A percentile compares a stretch with the other conserved stretches of the same genome.
Evolutionary conservation across 192 early-diverging fungal species (phyloP).

Genomic region (Haplosporangium gracile): DNA sequence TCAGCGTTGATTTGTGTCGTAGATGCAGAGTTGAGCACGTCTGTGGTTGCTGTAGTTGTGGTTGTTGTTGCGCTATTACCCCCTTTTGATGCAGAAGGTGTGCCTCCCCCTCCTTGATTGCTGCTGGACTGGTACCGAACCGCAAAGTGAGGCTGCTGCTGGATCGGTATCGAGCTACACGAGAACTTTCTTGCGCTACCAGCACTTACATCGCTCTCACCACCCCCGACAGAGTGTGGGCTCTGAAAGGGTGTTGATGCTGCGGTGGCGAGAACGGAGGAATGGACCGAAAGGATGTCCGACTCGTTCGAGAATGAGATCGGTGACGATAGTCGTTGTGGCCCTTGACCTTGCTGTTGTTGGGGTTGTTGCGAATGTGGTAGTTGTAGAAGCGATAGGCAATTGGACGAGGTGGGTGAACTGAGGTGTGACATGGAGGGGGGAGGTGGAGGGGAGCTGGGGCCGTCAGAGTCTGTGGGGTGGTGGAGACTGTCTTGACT

Average conservation of each 20-base stretch:
- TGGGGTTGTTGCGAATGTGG: not conserved
- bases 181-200: not conserved
- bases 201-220: not conserved
- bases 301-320: not conserved
- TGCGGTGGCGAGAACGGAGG: not conserved
- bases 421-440: not conserved
- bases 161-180: not conserved
- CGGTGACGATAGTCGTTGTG: not conserved
- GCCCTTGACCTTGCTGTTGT: not conserved
- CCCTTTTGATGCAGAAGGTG: not conserved
- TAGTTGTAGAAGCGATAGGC: not conserved
- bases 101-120: not conserved
- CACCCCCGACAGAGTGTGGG: not conserved
- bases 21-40: not conserved
- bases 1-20: not conserved
- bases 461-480: not conserved
- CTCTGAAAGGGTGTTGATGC: conserved; percentile 9
- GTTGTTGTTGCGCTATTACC: not conserved
- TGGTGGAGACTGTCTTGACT: conserved; percentile 9
- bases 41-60: not conserved
- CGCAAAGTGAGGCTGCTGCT: not conserved
- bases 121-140: not conserved
- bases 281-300: conserved; percentile 14
- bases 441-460: not conserved
- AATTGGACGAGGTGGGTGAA: not conserved